Conservation (phyloP, 805 yeast species). For the Yarrowia deformans region DNA sequence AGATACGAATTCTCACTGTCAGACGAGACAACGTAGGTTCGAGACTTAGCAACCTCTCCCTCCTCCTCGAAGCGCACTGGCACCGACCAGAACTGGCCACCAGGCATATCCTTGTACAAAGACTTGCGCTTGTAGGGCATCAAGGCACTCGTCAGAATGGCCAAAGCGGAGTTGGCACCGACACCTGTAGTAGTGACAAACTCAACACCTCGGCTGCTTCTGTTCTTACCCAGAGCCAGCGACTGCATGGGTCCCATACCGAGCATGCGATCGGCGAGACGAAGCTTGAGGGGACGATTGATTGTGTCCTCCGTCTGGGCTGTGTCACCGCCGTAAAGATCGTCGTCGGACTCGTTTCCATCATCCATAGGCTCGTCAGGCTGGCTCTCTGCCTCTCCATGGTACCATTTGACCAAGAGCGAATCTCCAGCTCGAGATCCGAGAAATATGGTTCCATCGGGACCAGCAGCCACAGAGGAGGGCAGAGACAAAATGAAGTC, state of each 20-base stretch:
- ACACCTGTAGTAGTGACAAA: conserved; percentile 76
- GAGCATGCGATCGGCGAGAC: conserved; percentile 61
- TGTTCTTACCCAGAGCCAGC: conserved; percentile 71
- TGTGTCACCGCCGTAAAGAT: conserved; percentile 11
- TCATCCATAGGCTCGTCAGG: conserved; percentile 10
- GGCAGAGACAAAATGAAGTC: conserved; percentile 34
- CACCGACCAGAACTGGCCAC: conserved; percentile 24
- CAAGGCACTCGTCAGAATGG: conserved; percentile 55
- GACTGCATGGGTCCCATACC: conserved; percentile 79
- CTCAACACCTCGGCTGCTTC: conserved; percentile 69
- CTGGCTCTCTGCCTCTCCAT: conserved; percentile 18
- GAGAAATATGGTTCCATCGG: conserved; percentile 17
- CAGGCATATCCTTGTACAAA: conserved; percentile 28
- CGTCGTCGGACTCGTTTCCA: conserved; percentile 35
- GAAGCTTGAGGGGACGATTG: conserved; percentile 45
- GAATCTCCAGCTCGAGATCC: conserved; percentile 36
- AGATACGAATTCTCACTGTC: conserved; percentile 18
- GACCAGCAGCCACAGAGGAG: conserved; percentile 13
- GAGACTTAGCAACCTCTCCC: conserved; percentile 26
- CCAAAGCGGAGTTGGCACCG: conserved; percentile 60
- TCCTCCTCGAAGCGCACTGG: conserved; percentile 29
- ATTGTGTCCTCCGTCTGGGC: conserved; percentile 8
- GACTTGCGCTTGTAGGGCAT: conserved; percentile 26
- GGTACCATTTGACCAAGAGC: conserved; percentile 26
- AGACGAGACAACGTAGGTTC: conserved; percentile 30